Evolutionary conservation across 768 basidiomycete species (phyloP), one percentile per base, ranked within the genome.

Genomic region (Boletus coccyginus): DNA sequence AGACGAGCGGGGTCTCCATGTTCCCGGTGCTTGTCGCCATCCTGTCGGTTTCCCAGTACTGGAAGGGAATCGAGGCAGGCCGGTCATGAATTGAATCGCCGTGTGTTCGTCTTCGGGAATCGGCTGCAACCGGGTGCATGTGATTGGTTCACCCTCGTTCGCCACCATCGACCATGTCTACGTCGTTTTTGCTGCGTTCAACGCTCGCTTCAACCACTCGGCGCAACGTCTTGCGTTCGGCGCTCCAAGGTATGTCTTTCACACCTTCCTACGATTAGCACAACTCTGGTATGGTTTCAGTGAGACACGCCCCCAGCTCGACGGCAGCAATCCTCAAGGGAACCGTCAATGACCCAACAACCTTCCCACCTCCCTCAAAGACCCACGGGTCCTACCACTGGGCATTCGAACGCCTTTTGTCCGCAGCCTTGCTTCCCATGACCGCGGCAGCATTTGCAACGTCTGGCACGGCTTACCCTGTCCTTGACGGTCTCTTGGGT

Each of bases 291-390:
- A 12, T 35, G 33, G n/a, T n/a, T 24, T 35, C 46, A 81, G 80
- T 69, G 53, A 73, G 79, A 70, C 68, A 73, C 64, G 66, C 75
- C 21, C 73, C 73, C 53, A 74, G 73, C 48, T 63, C 70, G 17
- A 60, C 65, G 5, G 55, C 59, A 92, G 94, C 94, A 57, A 82
- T 97, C 67, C 83, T 88, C 75, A 84, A 84, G 70, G 97, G 96
- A 49, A 90, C 92, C 33, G 94, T 94, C 57, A 98, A 99, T 75
- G 97, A 99, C 70, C 90, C 95, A 2, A 94, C 91, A 3, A 77
- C 85, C 10, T 98, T 96, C 78, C 95, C 96, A 21, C 71, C 86
- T 6, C 83, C 94, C 6, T 88, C 83, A 56, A 87, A 83, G 68
- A 73, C 83, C 1, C 90, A 95, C 65, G 96, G 97, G 47, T 94